phyloP scores from a whole-genome alignment of 768 basidiomycete genomes.

The Lactifluus echinatus region DNA sequence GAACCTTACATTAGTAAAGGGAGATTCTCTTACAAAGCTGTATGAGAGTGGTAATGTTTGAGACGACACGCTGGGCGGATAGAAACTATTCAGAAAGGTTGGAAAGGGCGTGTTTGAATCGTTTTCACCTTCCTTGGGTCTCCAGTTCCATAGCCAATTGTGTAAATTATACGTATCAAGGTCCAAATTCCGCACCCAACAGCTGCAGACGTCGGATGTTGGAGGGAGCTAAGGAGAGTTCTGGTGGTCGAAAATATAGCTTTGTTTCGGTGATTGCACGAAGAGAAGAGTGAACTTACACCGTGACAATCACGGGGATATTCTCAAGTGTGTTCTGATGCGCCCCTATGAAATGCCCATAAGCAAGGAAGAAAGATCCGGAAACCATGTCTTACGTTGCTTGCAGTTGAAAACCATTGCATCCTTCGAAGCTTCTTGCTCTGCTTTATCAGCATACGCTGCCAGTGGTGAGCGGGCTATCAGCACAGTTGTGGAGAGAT shows the following conservation, averaged over 20 bases:
- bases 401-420: conserved; percentile 63
- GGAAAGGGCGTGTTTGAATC: neutral
- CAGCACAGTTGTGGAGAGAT: neutral
- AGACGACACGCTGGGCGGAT: neutral
- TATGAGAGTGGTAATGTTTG: neutral
- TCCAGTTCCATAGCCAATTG: conserved; percentile 39
- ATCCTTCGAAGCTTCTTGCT: conserved; percentile 40
- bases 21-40: neutral
- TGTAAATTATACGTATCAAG: conserved; percentile 36
- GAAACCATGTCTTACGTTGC: conserved; percentile 41
- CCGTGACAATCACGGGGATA: conserved; percentile 23
- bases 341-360: conserved; percentile 36
- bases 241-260: conserved; percentile 20
- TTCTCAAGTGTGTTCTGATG: conserved; percentile 51
- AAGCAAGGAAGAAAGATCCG: neutral
- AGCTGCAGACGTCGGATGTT: conserved; percentile 36
- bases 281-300: conserved; percentile 10
- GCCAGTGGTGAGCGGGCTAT: neutral
- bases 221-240: conserved; percentile 35
- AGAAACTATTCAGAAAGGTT: neutral
- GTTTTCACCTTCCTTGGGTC: conserved; percentile 32
- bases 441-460: conserved; percentile 66
- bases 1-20: neutral
- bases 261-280: neutral
- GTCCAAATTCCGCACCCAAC: conserved; percentile 34